phyloP scores from a whole-genome alignment of 768 basidiomycete genomes.

The Pluteus cervinus region DNA sequence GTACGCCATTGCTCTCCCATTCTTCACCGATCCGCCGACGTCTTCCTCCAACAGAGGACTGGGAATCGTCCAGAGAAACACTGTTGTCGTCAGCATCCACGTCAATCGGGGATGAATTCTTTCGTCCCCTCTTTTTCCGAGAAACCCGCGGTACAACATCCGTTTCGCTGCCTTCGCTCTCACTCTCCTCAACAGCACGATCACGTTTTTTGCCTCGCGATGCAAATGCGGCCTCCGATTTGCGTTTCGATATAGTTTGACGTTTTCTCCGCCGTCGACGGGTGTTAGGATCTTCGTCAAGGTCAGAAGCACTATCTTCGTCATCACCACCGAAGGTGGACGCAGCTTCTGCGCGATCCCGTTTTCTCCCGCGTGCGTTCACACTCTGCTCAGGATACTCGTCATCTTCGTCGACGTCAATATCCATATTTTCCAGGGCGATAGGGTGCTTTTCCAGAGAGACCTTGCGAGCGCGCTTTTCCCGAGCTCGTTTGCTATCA shows the following conservation, averaged over 20 bases:
- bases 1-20: slow-evolving; percentile 68
- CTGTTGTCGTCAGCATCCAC: slow-evolving; percentile 36
- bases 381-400: slow-evolving; percentile 31
- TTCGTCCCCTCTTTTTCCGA: slow-evolving; percentile 55
- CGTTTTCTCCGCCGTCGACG: slow-evolving; percentile 50
- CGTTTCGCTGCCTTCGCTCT: slow-evolving; percentile 33
- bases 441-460: slow-evolving; percentile 35
- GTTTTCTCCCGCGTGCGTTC: slow-evolving; percentile 58
- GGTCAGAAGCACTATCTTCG: slow-evolving; percentile 33
- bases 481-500: slow-evolving; percentile 30
- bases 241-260: slow-evolving; percentile 48
- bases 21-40: slow-evolving; percentile 63
- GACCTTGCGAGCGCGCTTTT: slow-evolving; percentile 53
- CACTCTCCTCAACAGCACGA: slow-evolving; percentile 47
- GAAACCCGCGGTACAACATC: slow-evolving; percentile 17
- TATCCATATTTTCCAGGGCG: slow-evolving; percentile 37
- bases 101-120: slow-evolving; percentile 18
- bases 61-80: slow-evolving; percentile 42
- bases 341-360: slow-evolving; percentile 68
- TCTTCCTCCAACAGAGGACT: slow-evolving; percentile 45
- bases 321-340: slow-evolving; percentile 67
- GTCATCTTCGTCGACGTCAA: slow-evolving; percentile 41
- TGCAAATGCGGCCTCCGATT: slow-evolving; percentile 33
- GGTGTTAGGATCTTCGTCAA: slow-evolving; percentile 32
- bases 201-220: slow-evolving; percentile 63